phyloP scores from a whole-genome alignment of 176 grass and related monocot genomes.

The Aegilops longissima region DNA sequence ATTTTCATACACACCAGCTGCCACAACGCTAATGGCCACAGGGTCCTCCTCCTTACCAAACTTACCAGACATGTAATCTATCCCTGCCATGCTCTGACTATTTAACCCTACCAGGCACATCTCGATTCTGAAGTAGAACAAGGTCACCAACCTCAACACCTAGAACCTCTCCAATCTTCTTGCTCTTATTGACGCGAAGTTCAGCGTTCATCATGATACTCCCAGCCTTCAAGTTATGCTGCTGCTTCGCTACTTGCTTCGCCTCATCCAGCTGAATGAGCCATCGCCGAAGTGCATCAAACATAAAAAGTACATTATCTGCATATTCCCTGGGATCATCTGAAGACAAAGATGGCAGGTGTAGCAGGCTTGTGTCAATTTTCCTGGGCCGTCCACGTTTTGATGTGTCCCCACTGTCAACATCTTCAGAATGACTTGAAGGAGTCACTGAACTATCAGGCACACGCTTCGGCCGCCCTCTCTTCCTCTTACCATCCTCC shows the following conservation, averaged over 20 bases:
- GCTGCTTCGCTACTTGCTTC: slow-evolving; percentile 9
- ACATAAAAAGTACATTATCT: slow-evolving; percentile 12
- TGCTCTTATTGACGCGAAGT: slow-evolving; percentile 57
- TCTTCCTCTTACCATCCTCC: slow-evolving; percentile 7
- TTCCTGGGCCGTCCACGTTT: slow-evolving; percentile 1
- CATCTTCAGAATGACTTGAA: background rate
- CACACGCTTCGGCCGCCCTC: background rate
- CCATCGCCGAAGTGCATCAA: slow-evolving; percentile 6
- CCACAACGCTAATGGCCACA: slow-evolving; percentile 66
- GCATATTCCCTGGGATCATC: slow-evolving; percentile 10
- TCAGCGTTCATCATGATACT: slow-evolving; percentile 35
- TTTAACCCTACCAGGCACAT: slow-evolving; percentile 75
- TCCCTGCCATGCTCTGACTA: slow-evolving; percentile 53
- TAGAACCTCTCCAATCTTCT: slow-evolving; percentile 61
- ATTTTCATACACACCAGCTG: slow-evolving; percentile 78
- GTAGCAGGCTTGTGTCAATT: background rate
- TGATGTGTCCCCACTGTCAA: background rate
- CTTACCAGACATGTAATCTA: slow-evolving; percentile 46
- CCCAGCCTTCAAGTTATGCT: background rate
- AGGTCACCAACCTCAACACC: slow-evolving; percentile 77
- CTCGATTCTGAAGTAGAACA: slow-evolving; percentile 86
- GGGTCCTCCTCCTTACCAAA: slow-evolving; percentile 45
- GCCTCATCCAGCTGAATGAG: background rate
- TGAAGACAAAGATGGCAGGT: slow-evolving; percentile 1
- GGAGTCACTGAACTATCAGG: slow-evolving; percentile 7